Conservation (phyloP, 805 yeast species). For the Teunomyces pallodes region DNA sequence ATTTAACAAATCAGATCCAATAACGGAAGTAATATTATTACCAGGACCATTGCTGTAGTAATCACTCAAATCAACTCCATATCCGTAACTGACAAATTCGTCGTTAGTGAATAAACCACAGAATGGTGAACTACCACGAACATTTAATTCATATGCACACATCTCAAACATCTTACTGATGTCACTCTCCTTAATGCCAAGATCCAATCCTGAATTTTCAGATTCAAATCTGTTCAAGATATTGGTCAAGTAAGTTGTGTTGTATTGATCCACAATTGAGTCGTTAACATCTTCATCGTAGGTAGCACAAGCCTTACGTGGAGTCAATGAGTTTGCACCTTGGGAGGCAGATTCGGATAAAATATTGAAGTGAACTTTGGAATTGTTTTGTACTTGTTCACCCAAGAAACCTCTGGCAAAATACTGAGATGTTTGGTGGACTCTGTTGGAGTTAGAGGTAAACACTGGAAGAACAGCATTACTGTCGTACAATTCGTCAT, state of each 20-base stretch:
- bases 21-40: conserved; percentile 50
- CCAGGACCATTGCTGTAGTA: conserved; percentile 69
- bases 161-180: conserved; percentile 51
- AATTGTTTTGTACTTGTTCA: conserved; percentile 31
- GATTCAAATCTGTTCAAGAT: conserved; percentile 59
- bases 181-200: conserved; percentile 46
- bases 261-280: conserved; percentile 22
- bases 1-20: conserved; percentile 57
- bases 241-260: conserved; percentile 43
- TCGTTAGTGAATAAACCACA: conserved; percentile 67
- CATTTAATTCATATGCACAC: conserved; percentile 77
- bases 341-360: conserved; percentile 41
- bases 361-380: conserved; percentile 32
- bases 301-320: conserved; percentile 19
- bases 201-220: conserved; percentile 51
- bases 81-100: conserved; percentile 63
- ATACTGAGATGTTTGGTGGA: conserved; percentile 50
- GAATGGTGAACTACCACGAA: conserved; percentile 61
- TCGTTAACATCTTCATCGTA: conserved; percentile 14
- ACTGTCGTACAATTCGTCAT: conserved; percentile 44
- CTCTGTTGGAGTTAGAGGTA: conserved; percentile 54
- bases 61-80: conserved; percentile 54
- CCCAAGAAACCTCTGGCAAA: conserved; percentile 63
- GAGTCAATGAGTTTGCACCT: conserved; percentile 31
- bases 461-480: conserved; percentile 46